Percentiles rank a stretch among this genome's conserved stretches.
phyloP scores from a whole-genome alignment of 805 yeast genomes.

The Candida coleopterorum region DNA sequence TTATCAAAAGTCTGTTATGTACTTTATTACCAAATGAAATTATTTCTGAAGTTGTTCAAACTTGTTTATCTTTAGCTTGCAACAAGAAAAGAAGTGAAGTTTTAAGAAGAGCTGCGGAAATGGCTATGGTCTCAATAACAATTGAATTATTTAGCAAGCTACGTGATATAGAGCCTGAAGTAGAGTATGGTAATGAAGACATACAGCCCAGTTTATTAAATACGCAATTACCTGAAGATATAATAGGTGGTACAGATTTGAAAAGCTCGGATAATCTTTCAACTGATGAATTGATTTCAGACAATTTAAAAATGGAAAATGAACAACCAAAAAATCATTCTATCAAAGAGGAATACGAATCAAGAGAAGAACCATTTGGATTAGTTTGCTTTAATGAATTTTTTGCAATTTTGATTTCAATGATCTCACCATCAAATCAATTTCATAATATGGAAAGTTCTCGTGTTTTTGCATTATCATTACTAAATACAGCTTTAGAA shows the following conservation, averaged over 20 bases:
- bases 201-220: constrained; percentile 46
- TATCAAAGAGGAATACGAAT: not conserved
- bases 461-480: constrained; percentile 72
- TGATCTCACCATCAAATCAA: constrained; percentile 78
- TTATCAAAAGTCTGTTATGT: constrained; percentile 63
- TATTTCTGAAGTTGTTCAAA: constrained; percentile 83
- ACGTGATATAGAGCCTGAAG: constrained; percentile 52
- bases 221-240: constrained; percentile 53
- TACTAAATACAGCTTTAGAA: constrained; percentile 77
- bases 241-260: constrained; percentile 44
- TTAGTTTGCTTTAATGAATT: constrained; percentile 73
- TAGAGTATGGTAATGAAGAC: constrained; percentile 29
- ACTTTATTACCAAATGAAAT: constrained; percentile 72
- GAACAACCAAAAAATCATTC: constrained; percentile 12
- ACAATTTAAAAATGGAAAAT: constrained; percentile 8
- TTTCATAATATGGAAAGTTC: constrained; percentile 84
- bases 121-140: constrained; percentile 68
- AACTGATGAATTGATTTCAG: constrained; percentile 1
- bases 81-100: constrained; percentile 90
- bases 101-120: constrained; percentile 82
- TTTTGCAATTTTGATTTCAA: constrained; percentile 67
- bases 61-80: constrained; percentile 86
- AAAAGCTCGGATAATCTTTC: constrained; percentile 8
- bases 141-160: constrained; percentile 62
- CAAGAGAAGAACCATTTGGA: constrained; percentile 52